phyloP scores from a whole-genome alignment of 23 red algal species.

The Gracilariopsis chorda region DNA sequence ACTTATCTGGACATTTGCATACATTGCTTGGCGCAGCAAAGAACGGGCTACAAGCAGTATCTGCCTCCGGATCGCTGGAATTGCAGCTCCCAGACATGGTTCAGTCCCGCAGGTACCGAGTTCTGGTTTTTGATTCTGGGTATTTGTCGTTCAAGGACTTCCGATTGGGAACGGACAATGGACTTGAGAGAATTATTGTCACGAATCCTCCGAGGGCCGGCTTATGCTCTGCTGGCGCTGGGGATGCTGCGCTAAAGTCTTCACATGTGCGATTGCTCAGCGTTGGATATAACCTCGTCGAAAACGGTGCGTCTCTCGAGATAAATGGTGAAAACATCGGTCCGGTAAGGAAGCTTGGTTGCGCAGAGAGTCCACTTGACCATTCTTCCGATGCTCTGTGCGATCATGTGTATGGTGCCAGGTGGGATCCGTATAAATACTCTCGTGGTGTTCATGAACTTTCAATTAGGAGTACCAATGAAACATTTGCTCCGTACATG shows the following conservation, averaged over 20 bases:
- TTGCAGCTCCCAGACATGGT: constrained; percentile 62
- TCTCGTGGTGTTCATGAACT: constrained; percentile 6
- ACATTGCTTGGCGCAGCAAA: constrained; percentile 22
- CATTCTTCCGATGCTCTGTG: neutral
- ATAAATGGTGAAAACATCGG: neutral
- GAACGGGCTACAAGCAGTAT: constrained; percentile 39
- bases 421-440: constrained; percentile 13
- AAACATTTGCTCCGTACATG: neutral
- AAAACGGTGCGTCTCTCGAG: neutral
- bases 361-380: neutral
- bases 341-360: neutral
- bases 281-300: neutral
- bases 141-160: constrained; percentile 37
- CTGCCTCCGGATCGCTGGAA: constrained; percentile 27
- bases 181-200: constrained; percentile 6
- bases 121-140: constrained; percentile 36
- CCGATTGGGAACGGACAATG: neutral
- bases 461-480: neutral
- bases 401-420: constrained; percentile 39
- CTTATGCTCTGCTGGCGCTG: constrained; percentile 54
- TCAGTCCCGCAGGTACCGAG: constrained; percentile 15
- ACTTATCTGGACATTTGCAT: constrained; percentile 57
- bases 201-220: constrained; percentile 56
- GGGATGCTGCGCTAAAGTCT: neutral
- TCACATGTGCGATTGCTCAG: constrained; percentile 33